Conservation (phyloP, 2,329 filamentous ascomycete genomes). For the Alternaria brassicicola region DNA sequence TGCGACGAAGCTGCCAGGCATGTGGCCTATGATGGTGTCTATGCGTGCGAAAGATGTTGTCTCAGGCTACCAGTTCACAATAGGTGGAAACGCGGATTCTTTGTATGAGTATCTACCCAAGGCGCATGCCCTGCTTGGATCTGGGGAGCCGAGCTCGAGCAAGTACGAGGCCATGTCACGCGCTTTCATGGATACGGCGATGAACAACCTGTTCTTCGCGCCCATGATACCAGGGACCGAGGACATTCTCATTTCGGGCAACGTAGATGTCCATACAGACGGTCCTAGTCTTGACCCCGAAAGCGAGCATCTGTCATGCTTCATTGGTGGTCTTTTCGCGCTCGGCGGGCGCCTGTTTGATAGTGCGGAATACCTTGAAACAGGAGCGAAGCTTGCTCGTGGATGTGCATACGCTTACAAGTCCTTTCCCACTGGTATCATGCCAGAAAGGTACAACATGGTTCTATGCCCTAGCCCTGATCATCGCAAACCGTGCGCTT, state of each 20-base stretch:
- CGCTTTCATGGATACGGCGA: conserved; percentile 53
- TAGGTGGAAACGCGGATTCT: conserved; percentile 48
- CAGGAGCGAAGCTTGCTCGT: conserved; percentile 64
- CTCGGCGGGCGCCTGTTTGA: conserved; percentile 63
- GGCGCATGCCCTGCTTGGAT: conserved; percentile 45
- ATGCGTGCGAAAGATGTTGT: conserved; percentile 39
- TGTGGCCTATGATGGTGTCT: conserved; percentile 49
- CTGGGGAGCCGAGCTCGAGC: conserved; percentile 54
- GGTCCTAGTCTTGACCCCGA: conserved; percentile 51
- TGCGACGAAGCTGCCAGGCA: conserved; percentile 43
- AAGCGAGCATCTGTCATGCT: conserved; percentile 65
- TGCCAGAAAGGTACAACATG: conserved; percentile 64
- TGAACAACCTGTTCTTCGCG: conserved; percentile 56
- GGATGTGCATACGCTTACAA: conserved; percentile 68
- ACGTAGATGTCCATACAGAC: conserved; percentile 36
- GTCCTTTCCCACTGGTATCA: conserved; percentile 61
- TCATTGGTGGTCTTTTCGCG: conserved; percentile 66
- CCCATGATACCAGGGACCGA: conserved; percentile 46
- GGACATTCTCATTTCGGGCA: conserved; percentile 43
- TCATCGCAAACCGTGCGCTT: conserved; percentile 53
- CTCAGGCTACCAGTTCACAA: conserved; percentile 40
- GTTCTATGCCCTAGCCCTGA: conserved; percentile 53
- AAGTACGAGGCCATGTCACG: conserved; percentile 62
- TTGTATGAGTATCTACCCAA: conserved; percentile 49
- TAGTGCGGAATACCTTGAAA: conserved; percentile 58